These are phyloP conservation scores for Diddensiella transvaalensis DNA, from an alignment of 805 yeast genomes.

Conservation along the genomic window DNA sequence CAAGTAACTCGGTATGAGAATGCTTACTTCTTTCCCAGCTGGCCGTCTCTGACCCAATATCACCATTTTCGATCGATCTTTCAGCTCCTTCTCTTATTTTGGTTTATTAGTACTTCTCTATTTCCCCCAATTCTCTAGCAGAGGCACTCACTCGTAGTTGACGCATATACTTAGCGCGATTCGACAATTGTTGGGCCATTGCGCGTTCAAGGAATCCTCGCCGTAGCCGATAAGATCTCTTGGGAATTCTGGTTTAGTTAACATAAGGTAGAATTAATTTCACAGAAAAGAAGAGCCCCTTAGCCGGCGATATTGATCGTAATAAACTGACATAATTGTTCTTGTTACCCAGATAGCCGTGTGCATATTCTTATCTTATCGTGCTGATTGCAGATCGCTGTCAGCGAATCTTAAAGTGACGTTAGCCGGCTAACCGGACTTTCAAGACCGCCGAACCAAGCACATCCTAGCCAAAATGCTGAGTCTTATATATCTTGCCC, in stretches of 20 bases:
- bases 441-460: neutral
- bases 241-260: constrained; percentile 5
- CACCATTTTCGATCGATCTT: constrained; percentile 32
- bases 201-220: constrained; percentile 28
- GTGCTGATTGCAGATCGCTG: neutral
- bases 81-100: constrained; percentile 34
- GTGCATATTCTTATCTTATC: constrained; percentile 7
- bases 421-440: neutral
- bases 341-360: neutral
- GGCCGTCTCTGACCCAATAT: constrained; percentile 27
- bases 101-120: neutral
- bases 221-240: constrained; percentile 34
- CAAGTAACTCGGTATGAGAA: no score
- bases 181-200: constrained; percentile 35
- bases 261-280: neutral
- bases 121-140: no score
- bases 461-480: neutral
- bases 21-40: constrained; percentile 23
- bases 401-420: neutral
- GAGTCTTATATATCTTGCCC: neutral
- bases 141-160: constrained; percentile 32
- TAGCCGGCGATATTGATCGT: neutral
- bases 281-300: neutral
- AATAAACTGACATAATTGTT: neutral
- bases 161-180: constrained; percentile 34